A percentile compares a stretch with the other conserved stretches of the same genome.
Conservation (phyloP, 169 alveolate genomes). For the Eimeria maxima region DNA sequence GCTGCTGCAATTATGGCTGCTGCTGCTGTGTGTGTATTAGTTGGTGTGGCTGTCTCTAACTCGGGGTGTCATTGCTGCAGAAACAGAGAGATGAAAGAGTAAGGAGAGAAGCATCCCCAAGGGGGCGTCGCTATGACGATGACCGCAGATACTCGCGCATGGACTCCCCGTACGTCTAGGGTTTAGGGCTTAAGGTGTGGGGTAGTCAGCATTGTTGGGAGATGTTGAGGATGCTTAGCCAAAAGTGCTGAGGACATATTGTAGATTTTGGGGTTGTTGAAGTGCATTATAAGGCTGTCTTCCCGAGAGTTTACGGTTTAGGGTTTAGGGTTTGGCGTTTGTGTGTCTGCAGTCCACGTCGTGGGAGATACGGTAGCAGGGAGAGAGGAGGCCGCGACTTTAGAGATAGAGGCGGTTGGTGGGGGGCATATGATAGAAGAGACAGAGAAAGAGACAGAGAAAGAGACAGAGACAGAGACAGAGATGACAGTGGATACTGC, state of each 20-base stretch:
- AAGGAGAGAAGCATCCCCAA: constrained; percentile 4
- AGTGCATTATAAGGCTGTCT: neutral
- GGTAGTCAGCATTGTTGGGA: neutral
- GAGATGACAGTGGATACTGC: constrained; percentile 4
- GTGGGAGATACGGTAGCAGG: constrained; percentile 36
- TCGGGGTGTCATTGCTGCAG: constrained; percentile 12
- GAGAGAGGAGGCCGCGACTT: constrained; percentile 37
- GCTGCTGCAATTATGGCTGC: neutral
- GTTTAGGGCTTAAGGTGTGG: constrained; percentile 3
- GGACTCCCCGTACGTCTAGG: constrained; percentile 65
- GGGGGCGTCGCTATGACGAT: constrained; percentile 55
- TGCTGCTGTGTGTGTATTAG: neutral
- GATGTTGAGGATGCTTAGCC: neutral
- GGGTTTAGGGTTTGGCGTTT: constrained; percentile 37
- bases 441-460: constrained; percentile 13
- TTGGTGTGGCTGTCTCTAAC: neutral
- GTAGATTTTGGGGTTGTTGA: neutral
- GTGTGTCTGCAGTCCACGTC: constrained; percentile 4
- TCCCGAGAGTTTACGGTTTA: constrained; percentile 18
- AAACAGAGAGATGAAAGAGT: constrained; percentile 42
- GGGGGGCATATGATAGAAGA: constrained; percentile 59
- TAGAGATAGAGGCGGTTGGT: constrained; percentile 55
- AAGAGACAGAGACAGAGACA: constrained; percentile 14
- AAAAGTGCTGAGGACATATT: neutral
- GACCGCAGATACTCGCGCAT: constrained; percentile 39